Base-by-base conservation (phyloP, 2,329 filamentous ascomycete species). In the Stachybotrys chlorohalonatus region DNA sequence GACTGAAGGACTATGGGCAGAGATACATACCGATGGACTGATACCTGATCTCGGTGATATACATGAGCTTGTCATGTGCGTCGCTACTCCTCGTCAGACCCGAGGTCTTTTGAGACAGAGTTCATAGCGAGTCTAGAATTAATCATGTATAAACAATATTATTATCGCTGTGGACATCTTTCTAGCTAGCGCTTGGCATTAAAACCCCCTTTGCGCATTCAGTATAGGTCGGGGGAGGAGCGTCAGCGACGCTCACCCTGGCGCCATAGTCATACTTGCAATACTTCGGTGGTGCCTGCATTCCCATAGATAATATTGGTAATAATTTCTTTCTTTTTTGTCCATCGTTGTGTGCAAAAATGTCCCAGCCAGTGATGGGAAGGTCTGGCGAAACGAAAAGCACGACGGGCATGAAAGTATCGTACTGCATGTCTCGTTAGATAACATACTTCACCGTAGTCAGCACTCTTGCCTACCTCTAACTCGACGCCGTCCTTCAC, bases 361-460 rank as follows among this genome's bases (percentile, higher is more conserved):
- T 36, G 42, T 52, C 53, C 53, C 53, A 54, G 24, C 53, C 53
- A 13, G 53, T 52, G 31, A 54, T 52, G 6, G 53, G 53, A 13
- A 52, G 42, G 9, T 54, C 53, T 2, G 53, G 53, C 6, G 53
- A 54, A 39, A 54, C 32, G 39, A 54, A 54, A 11, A 54, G 53
- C 6, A 16, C 36, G 16, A 54, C 30, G 3, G 48, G 36, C 13
- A 54, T 52, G 15, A 49, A 52, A 16, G 53, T 24, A 5, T 52
- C 53, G 17, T 42, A 52, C 50, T 52, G 36, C 13, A 7, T 1
- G 11, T 15, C 11, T n/a, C 32, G 50, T 52, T 17, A 52, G 50
- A 17, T 16, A n/a, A 11, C 3, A 11, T 7, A 11, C n/a, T 24
- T 6, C 11, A 45, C 24, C 4, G 24, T 9, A 17, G 50, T 42